A percentile compares a stretch with the other conserved stretches of the same genome.
phyloP scores from a whole-genome alignment of 331 rosid genomes.

The Cydonia oblonga region DNA sequence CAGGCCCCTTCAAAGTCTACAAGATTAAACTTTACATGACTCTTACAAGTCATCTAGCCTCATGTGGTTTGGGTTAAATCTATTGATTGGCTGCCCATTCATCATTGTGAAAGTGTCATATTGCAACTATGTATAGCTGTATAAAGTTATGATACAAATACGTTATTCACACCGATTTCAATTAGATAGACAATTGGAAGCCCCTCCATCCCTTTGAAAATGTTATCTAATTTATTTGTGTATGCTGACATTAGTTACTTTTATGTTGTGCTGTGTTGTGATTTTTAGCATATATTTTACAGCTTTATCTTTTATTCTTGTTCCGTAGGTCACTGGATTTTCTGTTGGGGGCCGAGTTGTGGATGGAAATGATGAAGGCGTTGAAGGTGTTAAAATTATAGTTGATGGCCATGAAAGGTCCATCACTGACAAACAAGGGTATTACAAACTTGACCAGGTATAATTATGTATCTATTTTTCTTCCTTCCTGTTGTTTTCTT shows the following conservation, averaged over 20 bases:
- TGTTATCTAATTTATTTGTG: background rate
- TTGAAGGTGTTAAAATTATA: slow-evolving; percentile 74
- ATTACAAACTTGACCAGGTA: slow-evolving; percentile 98
- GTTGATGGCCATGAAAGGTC: slow-evolving; percentile 93
- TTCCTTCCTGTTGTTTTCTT: background rate
- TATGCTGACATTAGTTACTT: background rate
- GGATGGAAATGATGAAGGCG: slow-evolving; percentile 76
- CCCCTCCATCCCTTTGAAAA: background rate
- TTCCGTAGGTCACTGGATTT: slow-evolving; percentile 97
- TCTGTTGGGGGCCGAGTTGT: slow-evolving; percentile 93
- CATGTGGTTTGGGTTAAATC: background rate
- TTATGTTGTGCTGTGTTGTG: background rate
- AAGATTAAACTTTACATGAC: background rate
- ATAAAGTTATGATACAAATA: background rate
- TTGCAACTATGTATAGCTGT: background rate
- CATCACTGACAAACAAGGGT: slow-evolving; percentile 77
- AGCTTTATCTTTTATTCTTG: slow-evolving; percentile 6
- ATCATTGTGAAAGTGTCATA: background rate
- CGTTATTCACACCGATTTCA: background rate
- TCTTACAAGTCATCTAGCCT: background rate
- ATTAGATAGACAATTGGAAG: background rate
- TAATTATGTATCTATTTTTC: background rate
- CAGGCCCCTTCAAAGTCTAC: background rate
- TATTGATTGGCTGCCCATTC: background rate
- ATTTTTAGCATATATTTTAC: slow-evolving; percentile 10